phyloP scores from a whole-genome alignment of 257 asterid species.

The Eustoma russellianum region DNA sequence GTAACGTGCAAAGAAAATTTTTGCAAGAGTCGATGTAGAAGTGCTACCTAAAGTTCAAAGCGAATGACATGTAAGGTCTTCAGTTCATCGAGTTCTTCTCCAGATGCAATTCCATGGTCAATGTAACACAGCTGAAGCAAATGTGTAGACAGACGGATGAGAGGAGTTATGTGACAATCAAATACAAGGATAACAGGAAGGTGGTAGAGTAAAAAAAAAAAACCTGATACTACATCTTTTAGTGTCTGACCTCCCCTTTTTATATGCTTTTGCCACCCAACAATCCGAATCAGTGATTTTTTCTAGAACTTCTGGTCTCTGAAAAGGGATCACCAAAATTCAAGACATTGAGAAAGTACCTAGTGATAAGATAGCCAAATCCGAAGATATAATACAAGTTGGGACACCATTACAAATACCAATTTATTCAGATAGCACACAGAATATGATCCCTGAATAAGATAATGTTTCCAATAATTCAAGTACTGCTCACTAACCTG shows the following conservation, averaged over 20 bases:
- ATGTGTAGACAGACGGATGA: slow-evolving; percentile 2
- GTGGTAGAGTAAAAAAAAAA: not conserved
- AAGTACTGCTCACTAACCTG: not conserved
- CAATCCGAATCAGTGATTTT: slow-evolving; percentile 26
- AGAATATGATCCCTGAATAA: not conserved
- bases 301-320: slow-evolving; percentile 53
- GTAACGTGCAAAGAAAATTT: too few species aligned
- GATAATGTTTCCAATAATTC: not conserved
- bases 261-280: slow-evolving; percentile 71
- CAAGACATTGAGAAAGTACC: not conserved
- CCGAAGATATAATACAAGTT: not conserved
- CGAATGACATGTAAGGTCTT: slow-evolving; percentile 50
- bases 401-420: not conserved
- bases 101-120: slow-evolving; percentile 68
- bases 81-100: slow-evolving; percentile 58
- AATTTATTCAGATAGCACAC: not conserved
- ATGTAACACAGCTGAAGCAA: slow-evolving; percentile 58
- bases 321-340: slow-evolving; percentile 9
- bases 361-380: slow-evolving; percentile 1
- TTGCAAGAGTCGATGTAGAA: not conserved
- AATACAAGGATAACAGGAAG: not conserved
- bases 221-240: slow-evolving; percentile 73
- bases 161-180: not conserved
- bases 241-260: slow-evolving; percentile 86
- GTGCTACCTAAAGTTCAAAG: slow-evolving; percentile 36